Percentiles rank a stretch among this genome's conserved stretches.
These are phyloP conservation scores for Trichoderma sp. DNA, from an alignment of 2,329 filamentous ascomycete species.

Conservation along the genomic window DNA sequence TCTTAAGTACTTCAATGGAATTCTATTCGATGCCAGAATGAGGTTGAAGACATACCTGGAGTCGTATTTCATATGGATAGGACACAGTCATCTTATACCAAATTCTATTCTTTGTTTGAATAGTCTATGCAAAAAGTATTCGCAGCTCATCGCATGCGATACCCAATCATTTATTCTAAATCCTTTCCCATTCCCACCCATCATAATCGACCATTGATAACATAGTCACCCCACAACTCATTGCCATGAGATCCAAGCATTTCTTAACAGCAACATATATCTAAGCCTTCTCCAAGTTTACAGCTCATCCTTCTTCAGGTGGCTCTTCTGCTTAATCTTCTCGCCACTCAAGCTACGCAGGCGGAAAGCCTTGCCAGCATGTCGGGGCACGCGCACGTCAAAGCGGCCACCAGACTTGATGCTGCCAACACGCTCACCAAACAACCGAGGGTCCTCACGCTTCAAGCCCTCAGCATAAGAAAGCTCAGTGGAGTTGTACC, in stretches of 20 bases:
- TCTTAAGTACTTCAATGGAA: neutral
- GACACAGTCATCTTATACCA: neutral
- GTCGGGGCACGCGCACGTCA: conserved; percentile 13
- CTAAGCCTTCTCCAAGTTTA: neutral
- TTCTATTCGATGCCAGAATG: neutral
- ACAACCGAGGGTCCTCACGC: conserved; percentile 3
- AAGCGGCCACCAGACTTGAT: conserved; percentile 18
- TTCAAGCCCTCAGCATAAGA: conserved; percentile 18
- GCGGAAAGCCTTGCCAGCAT: conserved; percentile 12
- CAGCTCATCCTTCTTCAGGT: conserved; percentile 7
- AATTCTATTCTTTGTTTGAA: neutral
- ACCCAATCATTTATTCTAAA: neutral
- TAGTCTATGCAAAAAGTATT: neutral
- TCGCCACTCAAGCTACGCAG: conserved; percentile 8
- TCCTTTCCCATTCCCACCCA: neutral
- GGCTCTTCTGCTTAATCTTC: conserved; percentile 10
- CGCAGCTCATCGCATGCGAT: neutral
- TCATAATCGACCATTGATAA: neutral
- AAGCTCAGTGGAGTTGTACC: conserved; percentile 16
- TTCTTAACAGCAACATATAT: neutral
- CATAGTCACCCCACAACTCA: neutral
- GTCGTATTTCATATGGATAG: neutral
- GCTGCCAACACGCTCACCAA: conserved; percentile 6
- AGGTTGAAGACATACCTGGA: neutral
- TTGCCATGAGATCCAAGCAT: neutral